Evolutionary conservation across 305 asterid species (phyloP).

Genomic region (Ajuga reptans): DNA sequence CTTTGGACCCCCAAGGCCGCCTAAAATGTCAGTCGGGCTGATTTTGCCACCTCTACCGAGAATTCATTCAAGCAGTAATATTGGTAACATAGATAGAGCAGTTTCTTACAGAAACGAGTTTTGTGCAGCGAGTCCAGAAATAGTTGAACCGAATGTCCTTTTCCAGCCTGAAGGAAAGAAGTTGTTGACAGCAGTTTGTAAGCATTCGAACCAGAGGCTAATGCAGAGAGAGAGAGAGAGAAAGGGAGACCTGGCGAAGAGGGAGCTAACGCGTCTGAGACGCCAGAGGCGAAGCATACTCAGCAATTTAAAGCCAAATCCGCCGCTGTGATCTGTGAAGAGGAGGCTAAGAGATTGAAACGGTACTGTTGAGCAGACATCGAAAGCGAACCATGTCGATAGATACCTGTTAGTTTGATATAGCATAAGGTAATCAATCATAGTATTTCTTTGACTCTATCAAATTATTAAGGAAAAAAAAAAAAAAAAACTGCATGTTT

Average conservation of each 20-base stretch:
- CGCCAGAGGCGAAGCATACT: slow-evolving; percentile 97
- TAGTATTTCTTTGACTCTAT: background rate
- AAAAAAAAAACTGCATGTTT: background rate
- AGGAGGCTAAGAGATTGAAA: slow-evolving; percentile 60
- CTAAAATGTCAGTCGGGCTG: too few relatives aligned
- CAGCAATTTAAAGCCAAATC: slow-evolving; percentile 58
- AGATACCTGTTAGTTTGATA: slow-evolving; percentile 47
- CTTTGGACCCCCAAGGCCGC: too few relatives aligned
- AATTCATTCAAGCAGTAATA: too few relatives aligned
- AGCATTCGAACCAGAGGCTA: background rate
- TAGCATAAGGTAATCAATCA: background rate
- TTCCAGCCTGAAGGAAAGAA: slow-evolving; percentile 52
- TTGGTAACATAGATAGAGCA: background rate
- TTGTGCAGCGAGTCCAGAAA: slow-evolving; percentile 93
- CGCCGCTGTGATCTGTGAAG: slow-evolving; percentile 62
- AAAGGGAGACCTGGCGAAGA: slow-evolving; percentile 60
- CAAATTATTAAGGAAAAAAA: background rate
- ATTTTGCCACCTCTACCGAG: too few relatives aligned
- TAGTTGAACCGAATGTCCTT: slow-evolving; percentile 89
- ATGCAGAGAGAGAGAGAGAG: background rate
- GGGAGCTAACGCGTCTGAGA: slow-evolving; percentile 81
- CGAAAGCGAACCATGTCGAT: slow-evolving; percentile 75
- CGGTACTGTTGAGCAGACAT: slow-evolving; percentile 77
- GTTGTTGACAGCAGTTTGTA: slow-evolving; percentile 9
- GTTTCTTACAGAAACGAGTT: slow-evolving; percentile 62